phyloP scores from a whole-genome alignment of 345 rosid genomes.

The Gossypium arboreum region DNA sequence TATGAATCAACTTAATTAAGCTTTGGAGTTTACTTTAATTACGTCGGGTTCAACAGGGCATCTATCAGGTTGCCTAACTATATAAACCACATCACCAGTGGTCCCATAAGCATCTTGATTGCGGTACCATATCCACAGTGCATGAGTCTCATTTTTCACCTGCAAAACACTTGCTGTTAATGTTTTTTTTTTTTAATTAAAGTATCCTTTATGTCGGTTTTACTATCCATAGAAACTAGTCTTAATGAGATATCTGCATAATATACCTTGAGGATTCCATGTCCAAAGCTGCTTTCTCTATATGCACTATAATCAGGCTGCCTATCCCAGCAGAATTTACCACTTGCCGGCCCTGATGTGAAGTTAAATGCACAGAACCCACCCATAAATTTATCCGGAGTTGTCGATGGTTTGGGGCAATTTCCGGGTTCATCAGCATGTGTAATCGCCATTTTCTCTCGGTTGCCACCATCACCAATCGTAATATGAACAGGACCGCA shows the following conservation, averaged over 20 bases:
- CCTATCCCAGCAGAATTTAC: constrained; percentile 61
- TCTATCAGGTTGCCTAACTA: constrained; percentile 62
- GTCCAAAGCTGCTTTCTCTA: constrained; percentile 95
- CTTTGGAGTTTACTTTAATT: background rate
- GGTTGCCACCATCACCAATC: constrained; percentile 77
- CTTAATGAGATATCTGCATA: background rate
- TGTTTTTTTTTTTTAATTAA: background rate
- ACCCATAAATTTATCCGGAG: constrained; percentile 45
- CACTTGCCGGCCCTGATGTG: constrained; percentile 58
- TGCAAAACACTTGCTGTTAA: constrained; percentile 21
- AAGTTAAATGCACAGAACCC: constrained; percentile 65
- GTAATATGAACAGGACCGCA: constrained; percentile 75
- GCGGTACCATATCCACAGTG: constrained; percentile 86
- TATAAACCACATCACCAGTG: constrained; percentile 57
- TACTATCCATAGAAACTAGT: background rate
- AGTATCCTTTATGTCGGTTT: background rate
- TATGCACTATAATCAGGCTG: constrained; percentile 80
- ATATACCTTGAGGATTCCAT: constrained; percentile 83
- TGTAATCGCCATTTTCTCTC: constrained; percentile 57
- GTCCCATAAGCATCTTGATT: constrained; percentile 53
- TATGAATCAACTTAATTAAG: background rate
- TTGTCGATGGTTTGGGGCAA: constrained; percentile 59
- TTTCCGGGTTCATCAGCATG: constrained; percentile 88
- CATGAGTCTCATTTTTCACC: constrained; percentile 86
- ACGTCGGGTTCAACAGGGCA: constrained; percentile 40